Percentiles rank a stretch among this genome's conserved stretches.
phyloP scores from a whole-genome alignment of 2,329 filamentous ascomycete species.

The Ophiostoma australiae region DNA sequence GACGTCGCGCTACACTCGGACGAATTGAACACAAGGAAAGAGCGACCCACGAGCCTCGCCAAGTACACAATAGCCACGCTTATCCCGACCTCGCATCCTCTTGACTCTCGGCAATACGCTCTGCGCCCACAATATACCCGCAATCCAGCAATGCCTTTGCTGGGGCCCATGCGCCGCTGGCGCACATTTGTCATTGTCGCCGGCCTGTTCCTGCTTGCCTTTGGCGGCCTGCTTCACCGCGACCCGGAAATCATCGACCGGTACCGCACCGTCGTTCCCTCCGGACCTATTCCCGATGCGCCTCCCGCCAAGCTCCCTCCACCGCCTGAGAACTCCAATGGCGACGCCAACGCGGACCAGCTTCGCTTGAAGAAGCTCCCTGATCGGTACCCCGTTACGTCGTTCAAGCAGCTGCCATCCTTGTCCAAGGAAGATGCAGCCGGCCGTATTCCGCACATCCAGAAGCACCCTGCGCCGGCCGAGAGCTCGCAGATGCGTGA shows the following conservation, averaged over 20 bases:
- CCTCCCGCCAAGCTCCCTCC: slow-evolving; percentile 21
- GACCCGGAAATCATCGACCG: slow-evolving; percentile 23
- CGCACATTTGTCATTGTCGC: slow-evolving; percentile 25
- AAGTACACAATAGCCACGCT: background rate
- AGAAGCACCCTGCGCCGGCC: slow-evolving; percentile 48
- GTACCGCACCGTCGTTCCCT: slow-evolving; percentile 14
- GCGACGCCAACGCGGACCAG: background rate
- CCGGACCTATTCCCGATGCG: slow-evolving; percentile 15
- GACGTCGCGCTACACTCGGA: slow-evolving; percentile 6
- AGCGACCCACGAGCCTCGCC: slow-evolving; percentile 11
- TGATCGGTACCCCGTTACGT: slow-evolving; percentile 35
- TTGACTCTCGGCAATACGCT: background rate
- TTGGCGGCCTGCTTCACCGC: slow-evolving; percentile 17
- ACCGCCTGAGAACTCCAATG: background rate
- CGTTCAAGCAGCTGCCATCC: slow-evolving; percentile 33
- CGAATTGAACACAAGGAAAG: background rate
- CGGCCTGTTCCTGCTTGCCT: slow-evolving; percentile 18
- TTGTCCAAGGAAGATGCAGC: slow-evolving; percentile 34
- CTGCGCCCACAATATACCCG: background rate
- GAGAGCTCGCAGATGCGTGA: slow-evolving; percentile 37
- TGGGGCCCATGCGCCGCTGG: slow-evolving; percentile 28
- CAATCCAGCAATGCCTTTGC: slow-evolving; percentile 15
- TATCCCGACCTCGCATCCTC: background rate
- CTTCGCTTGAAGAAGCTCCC: slow-evolving; percentile 34
- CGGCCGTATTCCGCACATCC: slow-evolving; percentile 55